Base-by-base conservation (phyloP, 2,329 filamentous ascomycete genomes). In the Alternaria panax region DNA sequence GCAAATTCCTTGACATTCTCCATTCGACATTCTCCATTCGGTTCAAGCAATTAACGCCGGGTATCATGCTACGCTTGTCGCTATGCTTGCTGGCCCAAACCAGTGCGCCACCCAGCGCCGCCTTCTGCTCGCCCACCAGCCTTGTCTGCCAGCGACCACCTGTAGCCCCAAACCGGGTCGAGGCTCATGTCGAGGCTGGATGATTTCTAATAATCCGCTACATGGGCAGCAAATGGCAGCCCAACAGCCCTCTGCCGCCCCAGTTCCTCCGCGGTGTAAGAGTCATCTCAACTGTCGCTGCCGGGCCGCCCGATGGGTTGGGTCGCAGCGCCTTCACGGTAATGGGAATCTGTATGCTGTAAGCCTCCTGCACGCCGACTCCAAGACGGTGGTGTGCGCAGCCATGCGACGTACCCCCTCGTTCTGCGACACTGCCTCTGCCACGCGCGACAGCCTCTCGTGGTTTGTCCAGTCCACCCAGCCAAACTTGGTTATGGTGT, bases 171-270 rank as follows among this genome's bases (percentile, higher is more conserved):
- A 20, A 9, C 4, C 9, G 5, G 3, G 36, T 40, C 36, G 36
- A 30, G 11, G 4, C 8, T 27, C 8, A 27, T n/a, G n/a, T n/a
- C n/a, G n/a, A n/a, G 27, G 22, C n/a, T 32, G 27, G 5, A 32
- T 22, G 24, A 28, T 41, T 9, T 22, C 24, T 51, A 22, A 20
- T 42, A 30, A 24, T 20, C n/a, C 18, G 11, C 38, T 82, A 96
- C 57, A 96, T 68, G 25, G 92, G 92, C 66, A 97, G 80, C 64
- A 98, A 86, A 80, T 97, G 93, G 77, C 94, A 99, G 54, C 94
- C 94, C 70, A 99, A 81, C 76, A 96, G 81, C 12, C 94, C 95
- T 77, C 92, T 85, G 28, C 95, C 95, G 67, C 94, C 94, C 94
- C 95, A 99, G 74, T 93, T 85, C 43, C 87, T 86, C 69, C 87